Percentiles rank a stretch among this genome's conserved stretches.
These are phyloP conservation scores for Corymbia citriodora DNA, from an alignment of 441 rosid genomes.

Conservation along the genomic window DNA sequence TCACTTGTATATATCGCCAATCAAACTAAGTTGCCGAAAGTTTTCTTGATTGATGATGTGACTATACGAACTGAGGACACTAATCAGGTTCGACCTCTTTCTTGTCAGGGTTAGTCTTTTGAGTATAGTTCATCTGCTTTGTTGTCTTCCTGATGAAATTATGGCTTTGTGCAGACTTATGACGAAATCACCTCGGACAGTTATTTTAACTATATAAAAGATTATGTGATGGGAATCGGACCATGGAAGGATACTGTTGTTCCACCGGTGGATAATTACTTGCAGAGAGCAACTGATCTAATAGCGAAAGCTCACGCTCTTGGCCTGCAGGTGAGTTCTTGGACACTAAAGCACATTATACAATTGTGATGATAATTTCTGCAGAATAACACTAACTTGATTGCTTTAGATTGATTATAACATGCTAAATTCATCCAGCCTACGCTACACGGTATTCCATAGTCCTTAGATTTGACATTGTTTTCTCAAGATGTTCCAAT, in stretches of 20 bases:
- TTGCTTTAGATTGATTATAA: not conserved
- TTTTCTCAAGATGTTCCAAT: not conserved
- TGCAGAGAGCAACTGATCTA: conserved; percentile 4
- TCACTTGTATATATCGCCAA: conserved; percentile 10
- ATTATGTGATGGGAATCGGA: conserved; percentile 10
- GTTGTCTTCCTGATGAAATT: not conserved
- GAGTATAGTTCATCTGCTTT: not conserved
- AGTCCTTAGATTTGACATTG: not conserved
- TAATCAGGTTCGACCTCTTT: conserved; percentile 3
- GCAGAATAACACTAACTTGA: not conserved
- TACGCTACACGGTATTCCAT: not conserved
- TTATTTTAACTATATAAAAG: not conserved
- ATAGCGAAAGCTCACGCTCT: conserved; percentile 13
- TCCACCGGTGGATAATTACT: not conserved
- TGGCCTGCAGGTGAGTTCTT: conserved; percentile 8
- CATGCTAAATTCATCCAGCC: not conserved
- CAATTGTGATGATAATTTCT: not conserved
- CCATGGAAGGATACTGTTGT: conserved; percentile 16
- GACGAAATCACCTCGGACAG: conserved; percentile 11
- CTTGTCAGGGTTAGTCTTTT: not conserved
- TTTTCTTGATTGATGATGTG: conserved; percentile 13
- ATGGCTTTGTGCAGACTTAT: conserved; percentile 7
- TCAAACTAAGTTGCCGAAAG: conserved; percentile 9
- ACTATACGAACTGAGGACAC: conserved; percentile 14
- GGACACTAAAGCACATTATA: not conserved